Base-by-base conservation (phyloP, 2,329 filamentous ascomycete genomes). In the Epicoccum nigrum region DNA sequence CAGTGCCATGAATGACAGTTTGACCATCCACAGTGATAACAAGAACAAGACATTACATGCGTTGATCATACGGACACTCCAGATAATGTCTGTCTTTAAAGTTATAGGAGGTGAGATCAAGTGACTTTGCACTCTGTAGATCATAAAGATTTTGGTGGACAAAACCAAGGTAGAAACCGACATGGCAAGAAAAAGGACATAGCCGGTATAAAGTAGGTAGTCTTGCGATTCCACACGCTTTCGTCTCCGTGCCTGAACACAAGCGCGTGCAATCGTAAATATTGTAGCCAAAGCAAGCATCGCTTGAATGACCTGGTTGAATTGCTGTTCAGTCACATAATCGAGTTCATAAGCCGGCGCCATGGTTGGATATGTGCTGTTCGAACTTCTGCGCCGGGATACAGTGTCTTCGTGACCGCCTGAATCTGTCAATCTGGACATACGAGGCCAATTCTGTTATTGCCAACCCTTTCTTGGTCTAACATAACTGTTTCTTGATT, bases 1-100 rank as follows among this genome's bases (percentile, higher is more conserved):
- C n/a, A 77, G 64, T 13, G 70, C 63, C 41, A 77, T 60, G 27
- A 77, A 59, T 4, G 70, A 72, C 17, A 75, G 66, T 52, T 78
- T 77, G 43, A 76, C 69, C 28, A 71, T 63, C 73, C 72, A 77
- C 4, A 77, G 63, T 15, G 68, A 69, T 6, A 69, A 53, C 73
- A 74, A 77, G 41, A 75, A 69, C 17, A 72, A 62, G 35, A 75
- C 66, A 4, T 69, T 70, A 15, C 70, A 72, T 8, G 69, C 66
- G 50, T 75, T 76, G 56, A 77, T 75, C 16, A 75, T 62, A 41
- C 70, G 70, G 16, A 72, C 65, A 42, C 74, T 62, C 20, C 62
- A 51, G 0, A 65, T 32, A 3, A 60, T 51, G 37, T 77, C 74
- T 4, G 67, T 32, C 49, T 58, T 30, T n/a, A 76, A 55, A 2